A percentile compares a stretch with the other conserved stretches of the same genome.
Conservation (phyloP, 352 stramenopile genomes). For the Pythium coloratum region DNA sequence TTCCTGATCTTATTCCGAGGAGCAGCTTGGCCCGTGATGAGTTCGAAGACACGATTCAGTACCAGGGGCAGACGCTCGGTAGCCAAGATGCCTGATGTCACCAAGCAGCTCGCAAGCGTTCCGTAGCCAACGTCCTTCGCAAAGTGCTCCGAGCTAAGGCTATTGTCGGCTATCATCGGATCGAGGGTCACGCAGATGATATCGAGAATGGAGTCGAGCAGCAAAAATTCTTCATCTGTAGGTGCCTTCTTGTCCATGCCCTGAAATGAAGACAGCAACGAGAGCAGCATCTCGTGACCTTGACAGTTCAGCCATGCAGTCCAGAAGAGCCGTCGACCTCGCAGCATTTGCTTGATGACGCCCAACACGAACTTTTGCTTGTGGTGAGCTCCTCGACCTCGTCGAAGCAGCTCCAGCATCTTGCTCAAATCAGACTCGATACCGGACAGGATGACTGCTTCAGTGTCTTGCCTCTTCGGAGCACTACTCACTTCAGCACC, state of each 20-base stretch:
- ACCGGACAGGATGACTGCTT: slow-evolving; percentile 38
- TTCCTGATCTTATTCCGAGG: slow-evolving; percentile 58
- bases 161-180: slow-evolving; percentile 27
- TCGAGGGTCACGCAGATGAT: slow-evolving; percentile 53
- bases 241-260: slow-evolving; percentile 12
- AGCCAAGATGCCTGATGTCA: slow-evolving; percentile 48
- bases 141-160: slow-evolving; percentile 42
- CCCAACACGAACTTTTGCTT: slow-evolving; percentile 45
- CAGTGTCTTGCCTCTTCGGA: neutral
- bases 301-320: slow-evolving; percentile 50
- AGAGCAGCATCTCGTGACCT: slow-evolving; percentile 59
- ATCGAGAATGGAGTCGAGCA: slow-evolving; percentile 56
- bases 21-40: slow-evolving; percentile 45
- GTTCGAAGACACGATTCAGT: slow-evolving; percentile 54
- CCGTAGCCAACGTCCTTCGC: slow-evolving; percentile 41
- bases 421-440: slow-evolving; percentile 60
- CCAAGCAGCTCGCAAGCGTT: slow-evolving; percentile 56
- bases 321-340: slow-evolving; percentile 39
- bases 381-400: slow-evolving; percentile 30
- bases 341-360: slow-evolving; percentile 48
- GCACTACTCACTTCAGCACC: neutral
- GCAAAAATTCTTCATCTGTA: slow-evolving; percentile 31
- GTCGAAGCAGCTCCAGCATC: slow-evolving; percentile 55
- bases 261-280: slow-evolving; percentile 58
- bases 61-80: slow-evolving; percentile 35